phyloP scores from a whole-genome alignment of 352 stramenopile species.

The Pythium brassicae region DNA sequence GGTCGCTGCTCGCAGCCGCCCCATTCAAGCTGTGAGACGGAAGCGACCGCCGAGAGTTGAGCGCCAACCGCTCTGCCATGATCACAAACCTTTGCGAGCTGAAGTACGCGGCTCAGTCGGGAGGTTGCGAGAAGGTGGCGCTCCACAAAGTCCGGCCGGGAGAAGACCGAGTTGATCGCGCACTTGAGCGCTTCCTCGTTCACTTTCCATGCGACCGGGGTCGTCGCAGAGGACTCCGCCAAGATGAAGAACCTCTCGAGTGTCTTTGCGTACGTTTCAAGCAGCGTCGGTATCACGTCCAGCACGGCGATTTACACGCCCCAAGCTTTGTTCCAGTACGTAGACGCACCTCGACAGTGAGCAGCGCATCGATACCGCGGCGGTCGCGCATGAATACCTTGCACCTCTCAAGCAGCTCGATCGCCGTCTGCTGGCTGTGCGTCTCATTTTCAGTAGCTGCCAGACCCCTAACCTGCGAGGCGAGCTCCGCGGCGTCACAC shows the following conservation, averaged over 20 bases:
- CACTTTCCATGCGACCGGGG: constrained; percentile 13
- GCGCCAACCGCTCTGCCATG: background rate
- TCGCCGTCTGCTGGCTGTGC: no score
- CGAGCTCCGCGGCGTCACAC: constrained; percentile 2
- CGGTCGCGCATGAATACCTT: constrained; percentile 70
- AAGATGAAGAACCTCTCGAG: constrained; percentile 31
- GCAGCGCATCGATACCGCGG: constrained; percentile 46
- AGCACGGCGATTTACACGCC: no score
- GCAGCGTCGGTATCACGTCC: no score
- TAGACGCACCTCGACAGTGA: constrained; percentile 34
- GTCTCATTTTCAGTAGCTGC: no score
- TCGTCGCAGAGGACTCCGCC: constrained; percentile 10
- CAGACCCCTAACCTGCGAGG: background rate
- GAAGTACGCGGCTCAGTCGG: constrained; percentile 24
- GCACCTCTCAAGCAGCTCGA: constrained; percentile 30
- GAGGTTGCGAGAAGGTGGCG: constrained; percentile 19
- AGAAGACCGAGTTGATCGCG: constrained; percentile 64
- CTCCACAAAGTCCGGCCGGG: constrained; percentile 46
- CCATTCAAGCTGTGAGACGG: background rate
- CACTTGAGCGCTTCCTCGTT: constrained; percentile 65
- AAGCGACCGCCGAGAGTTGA: background rate
- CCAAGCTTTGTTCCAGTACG: no score
- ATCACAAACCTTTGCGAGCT: constrained; percentile 15
- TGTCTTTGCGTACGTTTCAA: constrained; percentile 12
- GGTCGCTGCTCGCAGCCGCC: constrained; percentile 2